These are phyloP conservation scores for Smittium culicis DNA, from an alignment of 371 early-diverging fungal genomes.

Conservation along the genomic window DNA sequence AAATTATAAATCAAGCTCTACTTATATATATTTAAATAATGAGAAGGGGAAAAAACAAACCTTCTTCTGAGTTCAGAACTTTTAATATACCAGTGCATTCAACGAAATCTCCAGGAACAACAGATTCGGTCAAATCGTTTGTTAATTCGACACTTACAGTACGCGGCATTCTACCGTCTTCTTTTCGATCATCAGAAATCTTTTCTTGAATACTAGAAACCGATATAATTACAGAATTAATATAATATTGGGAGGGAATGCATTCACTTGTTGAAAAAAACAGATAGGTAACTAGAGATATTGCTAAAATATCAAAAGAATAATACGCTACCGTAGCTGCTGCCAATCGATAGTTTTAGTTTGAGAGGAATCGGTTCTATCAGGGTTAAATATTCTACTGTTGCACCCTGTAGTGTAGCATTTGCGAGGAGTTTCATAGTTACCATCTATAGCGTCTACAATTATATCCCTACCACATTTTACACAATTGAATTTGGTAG, in stretches of 20 bases:
- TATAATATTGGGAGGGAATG: too few relatives aligned
- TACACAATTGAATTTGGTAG: slow-evolving; percentile 22
- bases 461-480: slow-evolving; percentile 24
- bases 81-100: slow-evolving; percentile 55
- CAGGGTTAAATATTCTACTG: background rate
- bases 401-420: slow-evolving; percentile 26
- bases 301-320: too few relatives aligned
- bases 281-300: too few relatives aligned
- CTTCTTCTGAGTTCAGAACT: slow-evolving; percentile 45
- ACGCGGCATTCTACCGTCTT: slow-evolving; percentile 57
- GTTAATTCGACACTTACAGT: slow-evolving; percentile 48
- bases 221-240: too few relatives aligned
- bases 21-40: background rate
- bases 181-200: slow-evolving; percentile 3
- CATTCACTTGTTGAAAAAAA: too few relatives aligned
- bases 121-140: slow-evolving; percentile 49
- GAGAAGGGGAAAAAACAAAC: slow-evolving; percentile 16
- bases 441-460: slow-evolving; percentile 24
- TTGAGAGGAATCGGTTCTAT: background rate
- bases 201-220: slow-evolving; percentile 2
- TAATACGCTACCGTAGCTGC: background rate
- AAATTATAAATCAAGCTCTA: background rate
- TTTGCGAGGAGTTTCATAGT: slow-evolving; percentile 21
- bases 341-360: slow-evolving; percentile 6
- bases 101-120: slow-evolving; percentile 66